Conservation (phyloP, 2,329 filamentous ascomycete species). For the Ophiostoma sp. region DNA sequence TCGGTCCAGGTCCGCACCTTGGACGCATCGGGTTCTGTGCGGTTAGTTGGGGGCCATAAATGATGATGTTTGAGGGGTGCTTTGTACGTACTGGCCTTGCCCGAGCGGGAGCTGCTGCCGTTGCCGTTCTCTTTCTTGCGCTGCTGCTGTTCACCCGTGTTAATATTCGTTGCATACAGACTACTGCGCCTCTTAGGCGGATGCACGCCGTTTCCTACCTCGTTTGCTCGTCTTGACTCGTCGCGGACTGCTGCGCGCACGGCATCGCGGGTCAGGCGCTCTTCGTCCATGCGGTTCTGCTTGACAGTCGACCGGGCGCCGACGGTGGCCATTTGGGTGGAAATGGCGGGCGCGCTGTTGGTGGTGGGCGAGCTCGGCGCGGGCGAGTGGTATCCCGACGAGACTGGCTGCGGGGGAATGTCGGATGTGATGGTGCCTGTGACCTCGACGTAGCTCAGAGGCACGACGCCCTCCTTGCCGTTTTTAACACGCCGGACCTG, state of each 20-base stretch:
- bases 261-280: conserved; percentile 78
- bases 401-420: conserved; percentile 41
- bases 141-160: conserved; percentile 57
- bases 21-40: conserved; percentile 72
- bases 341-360: conserved; percentile 44
- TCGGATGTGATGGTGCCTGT: conserved; percentile 62
- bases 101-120: conserved; percentile 53
- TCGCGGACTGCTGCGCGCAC: conserved; percentile 61
- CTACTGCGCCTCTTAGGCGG: conserved; percentile 78
- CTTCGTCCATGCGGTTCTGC: conserved; percentile 76
- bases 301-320: conserved; percentile 66
- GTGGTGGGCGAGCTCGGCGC: conserved; percentile 20
- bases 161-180: conserved; percentile 62
- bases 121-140: conserved; percentile 56
- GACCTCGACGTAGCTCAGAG: conserved; percentile 92
- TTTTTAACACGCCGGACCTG: conserved; percentile 88
- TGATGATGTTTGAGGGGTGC: not conserved
- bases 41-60: not conserved
- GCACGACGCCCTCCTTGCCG: conserved; percentile 92
- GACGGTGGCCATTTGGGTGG: conserved; percentile 53
- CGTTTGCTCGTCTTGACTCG: conserved; percentile 60
- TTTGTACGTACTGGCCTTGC: conserved; percentile 57
- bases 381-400: conserved; percentile 40
- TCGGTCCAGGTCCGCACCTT: conserved; percentile 95
- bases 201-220: conserved; percentile 76